Percentiles rank a stretch among this genome's conserved stretches.
phyloP scores from a whole-genome alignment of 805 yeast species.

The Priceomyces medius region DNA sequence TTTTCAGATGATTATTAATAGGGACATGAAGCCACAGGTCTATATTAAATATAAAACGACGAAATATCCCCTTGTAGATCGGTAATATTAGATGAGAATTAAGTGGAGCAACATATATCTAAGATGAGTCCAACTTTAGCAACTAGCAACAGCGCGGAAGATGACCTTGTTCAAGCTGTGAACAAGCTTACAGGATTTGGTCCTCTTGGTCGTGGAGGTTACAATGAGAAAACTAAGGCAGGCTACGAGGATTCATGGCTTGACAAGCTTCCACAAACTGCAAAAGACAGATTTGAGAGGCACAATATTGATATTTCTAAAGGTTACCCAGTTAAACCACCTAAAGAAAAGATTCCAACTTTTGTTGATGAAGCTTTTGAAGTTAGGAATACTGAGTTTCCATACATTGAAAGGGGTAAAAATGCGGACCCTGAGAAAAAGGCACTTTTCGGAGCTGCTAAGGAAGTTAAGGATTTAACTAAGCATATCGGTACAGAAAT shows the following conservation, averaged over 20 bases:
- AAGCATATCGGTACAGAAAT: conserved; percentile 28
- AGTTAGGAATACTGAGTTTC: conserved; percentile 20
- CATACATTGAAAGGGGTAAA: conserved; percentile 25
- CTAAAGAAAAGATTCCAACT: conserved; percentile 20
- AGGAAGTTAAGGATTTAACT: conserved; percentile 24
- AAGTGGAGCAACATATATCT: no score
- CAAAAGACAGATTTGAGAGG: conserved; percentile 22
- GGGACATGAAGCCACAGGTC: neutral
- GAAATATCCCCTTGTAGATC: neutral
- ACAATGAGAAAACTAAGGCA: conserved; percentile 1
- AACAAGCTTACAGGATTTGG: conserved; percentile 11
- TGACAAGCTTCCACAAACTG: conserved; percentile 20
- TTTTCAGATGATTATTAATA: neutral
- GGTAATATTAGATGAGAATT: neutral
- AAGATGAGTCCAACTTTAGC: neutral
- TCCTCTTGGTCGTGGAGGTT: conserved; percentile 12
- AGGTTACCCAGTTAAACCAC: conserved; percentile 26
- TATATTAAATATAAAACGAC: no score
- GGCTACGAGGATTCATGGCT: conserved; percentile 11
- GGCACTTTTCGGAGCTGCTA: conserved; percentile 27
- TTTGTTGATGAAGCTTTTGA: conserved; percentile 27
- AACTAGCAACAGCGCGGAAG: neutral
- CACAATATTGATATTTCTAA: conserved; percentile 23
- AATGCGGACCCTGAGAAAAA: conserved; percentile 32
- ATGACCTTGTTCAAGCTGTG: neutral